Base-by-base conservation (phyloP, 1,284 basidiomycete species). In the Sanguinoderma infundibulare region DNA sequence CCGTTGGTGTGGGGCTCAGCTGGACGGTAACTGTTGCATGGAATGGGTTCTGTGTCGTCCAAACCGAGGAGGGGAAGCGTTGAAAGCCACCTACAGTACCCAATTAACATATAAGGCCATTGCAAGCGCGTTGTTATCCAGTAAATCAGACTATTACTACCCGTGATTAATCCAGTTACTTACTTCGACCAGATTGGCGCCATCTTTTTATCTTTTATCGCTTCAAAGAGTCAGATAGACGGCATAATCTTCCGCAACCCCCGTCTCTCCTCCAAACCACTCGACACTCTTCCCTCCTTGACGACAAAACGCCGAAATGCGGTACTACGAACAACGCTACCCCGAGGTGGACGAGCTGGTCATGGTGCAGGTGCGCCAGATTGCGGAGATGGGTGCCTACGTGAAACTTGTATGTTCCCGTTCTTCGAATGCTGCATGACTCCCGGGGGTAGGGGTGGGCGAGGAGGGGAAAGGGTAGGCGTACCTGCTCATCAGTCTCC, bases 351-450 rank as follows among this genome's bases (percentile, higher is more conserved):
- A 99, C 77, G 94, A 98, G 78, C 89, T 98, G 64, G 96, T 98
- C 77, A 98, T 98, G 96, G 96, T 98, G 50, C 96, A 98, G 78
- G 97, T 99, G 67, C 94, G 95, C 77, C 95, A 98, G 81, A 99
- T 99, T 72, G 96, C 96, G 62, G 97, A 99, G 79, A 99, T 98
- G 96, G 97, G 98, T 59, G 97, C 98, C 55, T 99, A 99, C 77
- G 98, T 99, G 69, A 98, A 98, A 78, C 85, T 99, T 70, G 95
- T 96, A 69, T 71, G 92, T 81, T 44, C 52, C 34, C 49, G 34
- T 28, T 26, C 20, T 39, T 20, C 39, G 36, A 20, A 35, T 51
- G 4, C 20, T 52, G 32, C 20, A 12, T 17, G 5, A 5, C 7
- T 42, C 17, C 40, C 40, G 7, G 8, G 30, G 20, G 24, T 49